Conservation (phyloP, 2,329 filamentous ascomycete genomes). For the Plenodomus biglobosus region DNA sequence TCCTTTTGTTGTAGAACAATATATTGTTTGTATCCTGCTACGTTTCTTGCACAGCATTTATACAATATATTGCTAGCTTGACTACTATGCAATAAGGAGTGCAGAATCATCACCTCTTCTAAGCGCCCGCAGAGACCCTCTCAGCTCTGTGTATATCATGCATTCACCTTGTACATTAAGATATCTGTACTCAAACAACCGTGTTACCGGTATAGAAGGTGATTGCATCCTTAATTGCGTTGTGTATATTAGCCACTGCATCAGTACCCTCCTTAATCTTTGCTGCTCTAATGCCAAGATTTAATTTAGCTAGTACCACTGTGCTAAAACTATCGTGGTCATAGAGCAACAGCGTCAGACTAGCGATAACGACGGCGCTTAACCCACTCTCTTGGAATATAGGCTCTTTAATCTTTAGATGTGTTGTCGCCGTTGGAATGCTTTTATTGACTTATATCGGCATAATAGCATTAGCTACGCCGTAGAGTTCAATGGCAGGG, state of each 20-base stretch:
- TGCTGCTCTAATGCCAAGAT: constrained; percentile 4
- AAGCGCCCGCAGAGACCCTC: no score
- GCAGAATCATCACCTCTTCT: no score
- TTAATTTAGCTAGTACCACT: constrained; percentile 11
- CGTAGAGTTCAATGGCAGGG: no score
- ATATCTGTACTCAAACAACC: not conserved
- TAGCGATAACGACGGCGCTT: constrained; percentile 12
- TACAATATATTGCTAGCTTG: no score
- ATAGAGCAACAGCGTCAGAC: constrained; percentile 13
- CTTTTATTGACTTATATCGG: constrained; percentile 15
- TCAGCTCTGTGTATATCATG: no score
- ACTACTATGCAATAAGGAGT: no score
- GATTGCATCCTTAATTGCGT: constrained; percentile 12
- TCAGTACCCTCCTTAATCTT: constrained; percentile 13
- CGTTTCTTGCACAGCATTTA: no score
- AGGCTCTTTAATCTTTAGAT: constrained; percentile 12
- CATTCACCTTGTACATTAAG: no score
- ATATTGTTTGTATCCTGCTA: no score
- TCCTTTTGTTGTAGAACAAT: no score
- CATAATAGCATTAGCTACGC: no score
- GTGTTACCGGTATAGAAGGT: not conserved
- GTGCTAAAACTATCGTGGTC: constrained; percentile 25
- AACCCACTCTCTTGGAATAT: constrained; percentile 15
- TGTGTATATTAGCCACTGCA: constrained; percentile 19
- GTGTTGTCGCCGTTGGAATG: constrained; percentile 13